These are phyloP conservation scores for Camelina hispida DNA, from an alignment of 345 rosid genomes.

Conservation along the genomic window DNA sequence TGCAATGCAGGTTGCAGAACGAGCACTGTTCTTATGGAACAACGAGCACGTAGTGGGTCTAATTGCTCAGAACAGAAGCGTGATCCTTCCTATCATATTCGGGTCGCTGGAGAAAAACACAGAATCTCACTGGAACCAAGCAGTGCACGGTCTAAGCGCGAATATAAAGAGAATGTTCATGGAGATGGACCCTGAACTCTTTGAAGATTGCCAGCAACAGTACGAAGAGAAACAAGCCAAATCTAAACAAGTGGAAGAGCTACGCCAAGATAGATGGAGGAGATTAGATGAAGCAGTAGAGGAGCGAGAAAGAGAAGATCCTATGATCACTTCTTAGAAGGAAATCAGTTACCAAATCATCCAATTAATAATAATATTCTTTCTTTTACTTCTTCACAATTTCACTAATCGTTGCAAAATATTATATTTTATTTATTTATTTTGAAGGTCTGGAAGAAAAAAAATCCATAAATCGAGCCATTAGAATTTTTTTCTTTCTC, in stretches of 20 bases:
- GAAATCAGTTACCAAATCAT: not conserved
- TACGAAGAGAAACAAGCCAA: conserved; percentile 65
- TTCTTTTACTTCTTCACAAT: conserved; percentile 7
- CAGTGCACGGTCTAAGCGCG: conserved; percentile 78
- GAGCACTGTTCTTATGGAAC: conserved; percentile 92
- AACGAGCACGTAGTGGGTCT: conserved; percentile 81
- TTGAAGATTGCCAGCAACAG: conserved; percentile 75
- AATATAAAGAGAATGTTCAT: conserved; percentile 82
- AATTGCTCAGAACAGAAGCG: conserved; percentile 72
- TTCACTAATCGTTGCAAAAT: conserved; percentile 10
- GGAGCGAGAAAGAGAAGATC: conserved; percentile 58
- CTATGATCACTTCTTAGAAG: conserved; percentile 44
- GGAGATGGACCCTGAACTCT: conserved; percentile 82
- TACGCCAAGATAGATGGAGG: conserved; percentile 74
- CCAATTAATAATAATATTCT: conserved; percentile 26
- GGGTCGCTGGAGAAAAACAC: conserved; percentile 82
- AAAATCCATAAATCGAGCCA: conserved; percentile 1
- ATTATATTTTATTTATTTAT: conserved; percentile 25
- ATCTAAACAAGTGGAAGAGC: conserved; percentile 68
- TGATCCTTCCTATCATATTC: conserved; percentile 72
- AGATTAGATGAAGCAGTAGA: conserved; percentile 73
- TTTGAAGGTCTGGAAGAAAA: conserved; percentile 6
- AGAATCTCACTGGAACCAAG: conserved; percentile 80
- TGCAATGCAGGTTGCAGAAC: conserved; percentile 80
- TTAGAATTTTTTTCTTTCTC: not conserved